These are phyloP conservation scores for Phytophthora melonis DNA, from an alignment of 352 stramenopile genomes.

Conservation along the genomic window DNA sequence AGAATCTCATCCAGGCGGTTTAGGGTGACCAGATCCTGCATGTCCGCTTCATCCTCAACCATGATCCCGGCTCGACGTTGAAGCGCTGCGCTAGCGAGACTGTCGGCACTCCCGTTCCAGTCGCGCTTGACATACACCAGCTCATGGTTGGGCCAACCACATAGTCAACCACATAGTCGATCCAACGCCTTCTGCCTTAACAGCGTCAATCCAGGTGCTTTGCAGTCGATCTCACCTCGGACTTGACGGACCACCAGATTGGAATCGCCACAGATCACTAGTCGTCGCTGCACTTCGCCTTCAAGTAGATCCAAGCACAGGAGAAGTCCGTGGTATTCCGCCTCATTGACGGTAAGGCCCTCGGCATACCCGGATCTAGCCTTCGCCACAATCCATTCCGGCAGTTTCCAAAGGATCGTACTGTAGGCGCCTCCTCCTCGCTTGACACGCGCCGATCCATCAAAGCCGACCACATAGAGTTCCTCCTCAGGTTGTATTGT, in stretches of 20 bases:
- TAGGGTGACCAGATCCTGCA: no score
- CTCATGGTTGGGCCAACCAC: background rate
- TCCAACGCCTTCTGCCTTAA: constrained; percentile 2
- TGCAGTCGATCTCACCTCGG: constrained; percentile 22
- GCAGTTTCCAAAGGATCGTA: constrained; percentile 4
- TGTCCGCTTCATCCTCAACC: no score
- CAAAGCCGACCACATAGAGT: constrained; percentile 3
- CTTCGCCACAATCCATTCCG: background rate
- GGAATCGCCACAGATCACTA: constrained; percentile 8
- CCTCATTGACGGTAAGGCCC: constrained; percentile 1
- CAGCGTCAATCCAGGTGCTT: constrained; percentile 1
- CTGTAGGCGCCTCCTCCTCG: background rate
- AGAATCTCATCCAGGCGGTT: constrained; percentile 4
- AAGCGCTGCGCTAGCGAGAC: no score
- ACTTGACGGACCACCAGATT: constrained; percentile 9
- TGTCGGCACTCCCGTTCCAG: no score
- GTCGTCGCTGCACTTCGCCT: background rate
- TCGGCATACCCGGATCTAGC: background rate
- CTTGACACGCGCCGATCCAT: constrained; percentile 8
- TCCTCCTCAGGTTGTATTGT: background rate
- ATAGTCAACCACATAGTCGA: no score
- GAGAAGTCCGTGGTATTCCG: constrained; percentile 4
- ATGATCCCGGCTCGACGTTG: no score
- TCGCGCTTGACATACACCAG: constrained; percentile 13
- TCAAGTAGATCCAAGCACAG: constrained; percentile 4